These are phyloP conservation scores for Scleroderma bovista DNA, from an alignment of 768 basidiomycete genomes.

Conservation along the genomic window DNA sequence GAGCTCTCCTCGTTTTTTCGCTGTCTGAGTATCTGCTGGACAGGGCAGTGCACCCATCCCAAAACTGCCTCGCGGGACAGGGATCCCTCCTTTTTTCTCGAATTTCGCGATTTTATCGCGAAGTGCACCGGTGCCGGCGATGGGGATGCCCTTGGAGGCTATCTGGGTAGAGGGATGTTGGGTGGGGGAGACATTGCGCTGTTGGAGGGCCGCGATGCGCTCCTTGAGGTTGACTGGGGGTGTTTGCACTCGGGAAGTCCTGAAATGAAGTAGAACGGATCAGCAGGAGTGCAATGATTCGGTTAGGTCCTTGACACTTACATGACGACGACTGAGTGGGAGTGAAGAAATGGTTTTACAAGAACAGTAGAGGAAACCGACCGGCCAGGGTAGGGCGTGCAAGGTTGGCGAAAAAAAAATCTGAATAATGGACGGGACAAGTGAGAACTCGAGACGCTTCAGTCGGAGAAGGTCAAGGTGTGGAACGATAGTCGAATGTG, in stretches of 20 bases:
- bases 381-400: slow-evolving; percentile 13
- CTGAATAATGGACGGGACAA: background rate
- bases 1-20: slow-evolving; percentile 56
- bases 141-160: slow-evolving; percentile 24
- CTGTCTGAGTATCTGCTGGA: slow-evolving; percentile 38
- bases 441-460: background rate
- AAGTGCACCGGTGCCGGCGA: slow-evolving; percentile 28
- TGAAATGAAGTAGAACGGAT: slow-evolving; percentile 17
- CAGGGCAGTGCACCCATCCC: slow-evolving; percentile 63
- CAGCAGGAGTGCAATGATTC: slow-evolving; percentile 6
- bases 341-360: slow-evolving; percentile 5
- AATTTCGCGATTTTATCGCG: slow-evolving; percentile 77
- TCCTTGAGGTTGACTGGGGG: slow-evolving; percentile 61
- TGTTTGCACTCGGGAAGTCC: slow-evolving; percentile 21
- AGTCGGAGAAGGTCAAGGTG: background rate
- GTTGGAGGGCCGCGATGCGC: slow-evolving; percentile 78
- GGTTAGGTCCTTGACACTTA: slow-evolving; percentile 8
- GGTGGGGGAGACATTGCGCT: slow-evolving; percentile 33
- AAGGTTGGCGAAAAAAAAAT: slow-evolving; percentile 8
- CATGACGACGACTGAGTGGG: slow-evolving; percentile 14
- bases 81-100: slow-evolving; percentile 71
- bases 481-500: background rate
- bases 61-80: slow-evolving; percentile 71
- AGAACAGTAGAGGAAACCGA: slow-evolving; percentile 14
- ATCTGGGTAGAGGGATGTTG: slow-evolving; percentile 31